phyloP scores from a whole-genome alignment of 2,329 filamentous ascomycete genomes.

The Pseudopithomyces chartarum region DNA sequence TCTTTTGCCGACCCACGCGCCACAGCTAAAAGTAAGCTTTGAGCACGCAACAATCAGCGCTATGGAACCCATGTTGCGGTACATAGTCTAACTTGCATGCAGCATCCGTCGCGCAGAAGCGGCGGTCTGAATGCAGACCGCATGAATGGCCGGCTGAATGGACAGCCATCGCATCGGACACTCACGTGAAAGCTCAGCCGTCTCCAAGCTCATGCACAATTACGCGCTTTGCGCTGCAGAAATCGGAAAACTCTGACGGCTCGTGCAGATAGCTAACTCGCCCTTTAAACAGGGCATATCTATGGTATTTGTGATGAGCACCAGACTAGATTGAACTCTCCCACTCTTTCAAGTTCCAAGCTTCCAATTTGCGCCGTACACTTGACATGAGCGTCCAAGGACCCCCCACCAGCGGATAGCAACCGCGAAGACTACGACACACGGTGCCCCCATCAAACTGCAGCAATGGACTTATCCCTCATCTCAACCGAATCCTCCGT shows the following conservation, averaged over 20 bases:
- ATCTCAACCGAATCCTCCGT: no score
- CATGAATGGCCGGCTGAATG: slow-evolving; percentile 14
- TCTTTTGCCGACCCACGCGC: slow-evolving; percentile 26
- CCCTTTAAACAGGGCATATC: no score
- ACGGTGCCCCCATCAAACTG: no score
- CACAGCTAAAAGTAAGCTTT: slow-evolving; percentile 21
- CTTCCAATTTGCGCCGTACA: no score
- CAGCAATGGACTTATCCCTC: no score
- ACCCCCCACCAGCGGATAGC: no score
- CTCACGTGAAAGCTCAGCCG: slow-evolving; percentile 15
- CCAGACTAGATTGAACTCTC: no score
- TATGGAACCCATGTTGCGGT: slow-evolving; percentile 2
- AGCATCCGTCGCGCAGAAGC: not conserved
- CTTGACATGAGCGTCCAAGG: no score
- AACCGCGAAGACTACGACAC: no score
- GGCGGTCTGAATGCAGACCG: not conserved
- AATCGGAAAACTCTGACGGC: not conserved
- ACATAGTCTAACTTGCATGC: slow-evolving; percentile 2
- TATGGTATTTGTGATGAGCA: no score
- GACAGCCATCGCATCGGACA: slow-evolving; percentile 8
- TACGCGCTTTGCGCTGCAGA: not conserved
- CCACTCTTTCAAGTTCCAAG: no score
- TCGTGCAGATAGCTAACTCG: not conserved
- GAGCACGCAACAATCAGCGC: slow-evolving; percentile 19
- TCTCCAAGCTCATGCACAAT: no score